Evolutionary conservation across 345 rosid species (phyloP), one percentile per base, ranked within the genome.

Genomic region (Nasturtium officinale): DNA sequence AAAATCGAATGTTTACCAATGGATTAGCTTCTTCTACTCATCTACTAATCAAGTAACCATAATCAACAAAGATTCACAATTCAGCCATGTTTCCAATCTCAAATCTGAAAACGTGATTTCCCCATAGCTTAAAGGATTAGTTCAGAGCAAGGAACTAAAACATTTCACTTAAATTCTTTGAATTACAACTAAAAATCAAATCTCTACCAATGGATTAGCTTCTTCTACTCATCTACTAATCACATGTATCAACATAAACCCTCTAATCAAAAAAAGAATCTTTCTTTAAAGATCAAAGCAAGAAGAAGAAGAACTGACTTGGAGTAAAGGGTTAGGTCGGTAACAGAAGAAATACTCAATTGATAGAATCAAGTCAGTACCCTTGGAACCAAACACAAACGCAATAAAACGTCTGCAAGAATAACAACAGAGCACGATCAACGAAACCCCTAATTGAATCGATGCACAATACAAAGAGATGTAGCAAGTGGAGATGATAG

Each of bases 251-350:
- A 7, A 28, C 23, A 21, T 15, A 52, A 35, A 52, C 18, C 50
- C 32, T n/a, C 48, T n/a, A 33, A 59, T 48, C 9, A 13, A 40
- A 46, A 46, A 9, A 42, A 1, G 16, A 40, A n/a, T 23, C 37
- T 16, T 25, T 53, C 25, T 50, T 50, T 10, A 37, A 16, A 42
- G 23, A 56, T 54, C 25, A 37, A 40, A 43, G 13, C 35, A 63
- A 63, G 25, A 63, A 28, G 17, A 63, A 28, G 17, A 65, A 30
- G 30, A 30, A 50, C 61, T 35, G 47, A 87, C 92, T 90, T 87
- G 96, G 37, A 91, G 79, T 6, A 82, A 67, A 61, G 92, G 91
- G 55, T 91, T 91, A 37, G 97, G 89, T 57, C 97, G 95, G 77
- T 87, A 82, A 78, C 91, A 91, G 57, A 86, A 87, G 65, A 63